phyloP scores from a whole-genome alignment of 768 basidiomycete genomes.

The Boletus rubescentipes region DNA sequence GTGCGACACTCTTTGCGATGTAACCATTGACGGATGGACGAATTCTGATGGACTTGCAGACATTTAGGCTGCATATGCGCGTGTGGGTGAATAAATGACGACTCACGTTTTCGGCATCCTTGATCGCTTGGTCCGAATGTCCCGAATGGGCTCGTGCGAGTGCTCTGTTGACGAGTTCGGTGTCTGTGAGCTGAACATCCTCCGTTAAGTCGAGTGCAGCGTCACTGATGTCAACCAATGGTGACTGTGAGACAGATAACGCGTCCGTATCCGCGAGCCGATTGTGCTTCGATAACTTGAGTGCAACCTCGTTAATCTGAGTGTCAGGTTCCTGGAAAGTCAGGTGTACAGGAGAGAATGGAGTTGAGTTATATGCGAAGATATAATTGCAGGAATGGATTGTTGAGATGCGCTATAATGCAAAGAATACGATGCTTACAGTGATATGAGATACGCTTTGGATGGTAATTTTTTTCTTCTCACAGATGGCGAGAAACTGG shows the following conservation, averaged over 20 bases:
- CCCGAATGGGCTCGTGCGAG: neutral
- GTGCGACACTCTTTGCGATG: neutral
- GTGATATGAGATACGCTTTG: neutral
- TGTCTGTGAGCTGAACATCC: no score
- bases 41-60: neutral
- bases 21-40: neutral
- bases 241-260: no score
- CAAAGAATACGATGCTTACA: neutral
- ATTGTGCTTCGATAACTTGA: neutral
- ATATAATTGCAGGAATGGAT: no score
- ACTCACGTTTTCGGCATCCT: neutral
- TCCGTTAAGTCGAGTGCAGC: neutral
- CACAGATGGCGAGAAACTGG: neutral
- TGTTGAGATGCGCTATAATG: neutral
- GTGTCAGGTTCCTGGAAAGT: neutral
- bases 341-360: neutral
- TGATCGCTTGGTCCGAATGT: neutral
- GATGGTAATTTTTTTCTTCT: neutral
- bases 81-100: neutral
- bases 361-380: neutral
- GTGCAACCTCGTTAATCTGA: neutral
- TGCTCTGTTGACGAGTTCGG: neutral
- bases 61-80: neutral
- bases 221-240: no score
- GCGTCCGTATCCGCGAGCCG: neutral